Percentiles rank a stretch among this genome's conserved stretches.
phyloP scores from a whole-genome alignment of 805 yeast genomes.

The Wickerhamiella cacticola region DNA sequence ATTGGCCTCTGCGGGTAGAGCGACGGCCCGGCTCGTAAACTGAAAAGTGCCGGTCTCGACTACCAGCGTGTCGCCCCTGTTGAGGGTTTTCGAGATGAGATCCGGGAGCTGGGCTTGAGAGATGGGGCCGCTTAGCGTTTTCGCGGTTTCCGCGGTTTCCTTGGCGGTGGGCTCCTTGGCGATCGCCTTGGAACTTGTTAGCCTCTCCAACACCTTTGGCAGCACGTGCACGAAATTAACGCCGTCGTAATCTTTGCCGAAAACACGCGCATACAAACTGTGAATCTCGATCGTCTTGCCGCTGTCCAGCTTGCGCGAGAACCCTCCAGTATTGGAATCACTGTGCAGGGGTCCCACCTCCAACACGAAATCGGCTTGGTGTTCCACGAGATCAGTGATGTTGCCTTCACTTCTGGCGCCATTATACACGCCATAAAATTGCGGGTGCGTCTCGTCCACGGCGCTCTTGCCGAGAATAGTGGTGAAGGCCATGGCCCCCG shows the following conservation, averaged over 20 bases:
- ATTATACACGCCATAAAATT: conserved; percentile 60
- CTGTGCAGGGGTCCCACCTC: conserved; percentile 56
- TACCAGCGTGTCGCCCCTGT: conserved; percentile 17
- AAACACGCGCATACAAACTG: conserved; percentile 42
- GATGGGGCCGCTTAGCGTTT: conserved; percentile 31
- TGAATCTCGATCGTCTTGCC: conserved; percentile 39
- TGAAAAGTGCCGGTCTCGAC: conserved; percentile 77
- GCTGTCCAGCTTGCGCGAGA: conserved; percentile 37
- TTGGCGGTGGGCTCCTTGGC: conserved; percentile 16
- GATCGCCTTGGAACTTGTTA: neutral
- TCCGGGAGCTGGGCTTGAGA: conserved; percentile 29
- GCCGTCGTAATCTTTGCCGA: conserved; percentile 22
- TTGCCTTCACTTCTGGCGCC: conserved; percentile 47
- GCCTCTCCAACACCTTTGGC: conserved; percentile 23
- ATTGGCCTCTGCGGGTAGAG: conserved; percentile 43
- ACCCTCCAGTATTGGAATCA: conserved; percentile 60
- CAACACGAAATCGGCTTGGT: conserved; percentile 50
- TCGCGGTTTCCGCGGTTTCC: conserved; percentile 1
- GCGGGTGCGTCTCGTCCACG: conserved; percentile 52
- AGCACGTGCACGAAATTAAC: conserved; percentile 20
- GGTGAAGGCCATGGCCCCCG: conserved; percentile 46
- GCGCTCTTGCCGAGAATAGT: conserved; percentile 61
- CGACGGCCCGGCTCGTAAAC: conserved; percentile 60
- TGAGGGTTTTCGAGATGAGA: conserved; percentile 8
- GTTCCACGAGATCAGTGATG: conserved; percentile 37